Evolutionary conservation across 257 asterid genomes (phyloP).

Genomic region (Solanum pinnatisectum): DNA sequence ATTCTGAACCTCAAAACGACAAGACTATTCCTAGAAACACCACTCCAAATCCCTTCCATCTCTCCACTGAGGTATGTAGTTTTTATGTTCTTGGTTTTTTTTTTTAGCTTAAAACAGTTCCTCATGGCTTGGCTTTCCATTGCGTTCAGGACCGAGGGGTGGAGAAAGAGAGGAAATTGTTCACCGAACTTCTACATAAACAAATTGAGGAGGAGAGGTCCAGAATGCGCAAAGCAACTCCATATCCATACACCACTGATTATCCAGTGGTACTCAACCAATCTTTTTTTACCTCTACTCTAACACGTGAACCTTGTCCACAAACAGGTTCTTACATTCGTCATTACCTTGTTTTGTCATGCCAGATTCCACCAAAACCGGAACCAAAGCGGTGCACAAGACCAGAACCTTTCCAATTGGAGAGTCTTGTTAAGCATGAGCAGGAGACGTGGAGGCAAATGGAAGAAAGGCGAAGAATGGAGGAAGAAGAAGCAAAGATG

Average conservation of each 20-base stretch:
- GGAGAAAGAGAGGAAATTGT: conserved; percentile 62
- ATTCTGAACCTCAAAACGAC: conserved; percentile 56
- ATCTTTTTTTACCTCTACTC: neutral
- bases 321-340: neutral
- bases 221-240: conserved; percentile 69
- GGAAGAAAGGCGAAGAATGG: conserved; percentile 67
- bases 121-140: neutral
- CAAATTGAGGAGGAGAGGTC: conserved; percentile 77
- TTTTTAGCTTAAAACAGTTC: neutral
- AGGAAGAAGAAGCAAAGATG: conserved; percentile 74
- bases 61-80: conserved; percentile 65
- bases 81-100: neutral
- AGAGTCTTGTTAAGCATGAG: conserved; percentile 77
- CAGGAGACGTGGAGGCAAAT: conserved; percentile 76
- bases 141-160: conserved; percentile 73
- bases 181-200: conserved; percentile 54
- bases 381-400: conserved; percentile 86
- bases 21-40: conserved; percentile 61
- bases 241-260: conserved; percentile 99
- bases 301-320: neutral
- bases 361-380: conserved; percentile 88
- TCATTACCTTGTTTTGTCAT: neutral
- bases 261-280: conserved; percentile 62
- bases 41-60: conserved; percentile 71
- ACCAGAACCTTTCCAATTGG: conserved; percentile 84